Conservation (phyloP, 1,284 basidiomycete species). For the Rhodotorula sp. region DNA sequence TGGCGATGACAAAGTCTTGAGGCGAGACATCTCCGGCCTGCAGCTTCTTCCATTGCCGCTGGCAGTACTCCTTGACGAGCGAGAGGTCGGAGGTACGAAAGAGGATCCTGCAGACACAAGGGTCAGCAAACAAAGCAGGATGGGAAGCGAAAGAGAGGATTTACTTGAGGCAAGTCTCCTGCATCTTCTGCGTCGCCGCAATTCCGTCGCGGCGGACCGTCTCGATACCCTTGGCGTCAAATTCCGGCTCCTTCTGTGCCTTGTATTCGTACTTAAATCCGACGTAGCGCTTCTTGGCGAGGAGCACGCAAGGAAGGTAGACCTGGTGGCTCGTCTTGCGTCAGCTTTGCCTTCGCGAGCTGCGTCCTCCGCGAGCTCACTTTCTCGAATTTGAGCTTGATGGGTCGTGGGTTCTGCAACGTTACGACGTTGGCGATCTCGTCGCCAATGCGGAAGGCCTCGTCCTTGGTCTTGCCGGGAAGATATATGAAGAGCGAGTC, state of each 20-base stretch:
- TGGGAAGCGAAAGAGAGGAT: conserved; percentile 22
- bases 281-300: conserved; percentile 96
- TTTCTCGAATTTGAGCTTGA: conserved; percentile 98
- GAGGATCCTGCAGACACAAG: conserved; percentile 60
- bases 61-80: conserved; percentile 83
- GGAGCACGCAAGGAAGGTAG: conserved; percentile 85
- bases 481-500: conserved; percentile 92
- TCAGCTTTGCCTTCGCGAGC: not conserved
- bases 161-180: conserved; percentile 82
- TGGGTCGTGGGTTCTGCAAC: conserved; percentile 76
- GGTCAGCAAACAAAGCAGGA: not conserved
- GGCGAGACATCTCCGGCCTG: conserved; percentile 73
- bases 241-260: conserved; percentile 72
- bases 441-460: conserved; percentile 87
- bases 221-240: conserved; percentile 98
- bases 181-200: conserved; percentile 82
- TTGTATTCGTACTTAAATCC: conserved; percentile 89
- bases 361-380: conserved; percentile 49
- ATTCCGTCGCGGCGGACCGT: conserved; percentile 90
- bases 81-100: conserved; percentile 87
- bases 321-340: conserved; percentile 57
- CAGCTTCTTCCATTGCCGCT: conserved; percentile 79
- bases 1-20: conserved; percentile 91
- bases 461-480: conserved; percentile 81
- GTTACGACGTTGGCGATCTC: conserved; percentile 89